Conservation (phyloP, 2,329 filamentous ascomycete genomes). For the Coniochaeta hoffmannii region DNA sequence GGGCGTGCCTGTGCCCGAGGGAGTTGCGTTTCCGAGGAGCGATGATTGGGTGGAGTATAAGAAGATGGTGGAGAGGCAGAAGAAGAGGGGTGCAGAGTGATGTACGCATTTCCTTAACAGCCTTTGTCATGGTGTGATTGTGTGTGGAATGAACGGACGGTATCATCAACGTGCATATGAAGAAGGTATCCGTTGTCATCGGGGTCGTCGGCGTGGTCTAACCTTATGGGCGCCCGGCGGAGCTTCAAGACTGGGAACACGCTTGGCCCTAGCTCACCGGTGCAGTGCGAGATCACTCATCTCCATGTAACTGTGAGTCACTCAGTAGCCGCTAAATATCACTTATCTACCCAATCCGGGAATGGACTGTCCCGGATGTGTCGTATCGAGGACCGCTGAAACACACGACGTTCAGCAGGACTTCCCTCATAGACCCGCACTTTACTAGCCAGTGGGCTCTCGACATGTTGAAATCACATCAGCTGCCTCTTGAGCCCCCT, state of each 20-base stretch:
- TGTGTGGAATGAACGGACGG: too few species aligned
- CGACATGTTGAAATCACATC: too few species aligned
- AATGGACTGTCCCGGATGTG: not conserved
- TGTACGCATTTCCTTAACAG: not conserved
- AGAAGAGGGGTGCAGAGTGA: not conserved
- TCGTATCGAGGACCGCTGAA: not conserved
- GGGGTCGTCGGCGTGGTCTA: too few species aligned
- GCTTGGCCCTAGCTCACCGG: not conserved
- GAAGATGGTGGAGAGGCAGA: slow-evolving; percentile 14
- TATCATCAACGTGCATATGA: too few species aligned
- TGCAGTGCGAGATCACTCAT: not conserved
- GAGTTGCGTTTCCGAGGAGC: slow-evolving; percentile 16
- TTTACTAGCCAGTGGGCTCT: too few species aligned
- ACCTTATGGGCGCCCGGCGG: too few species aligned
- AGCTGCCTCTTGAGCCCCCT: too few species aligned
- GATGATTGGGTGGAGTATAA: slow-evolving; percentile 24
- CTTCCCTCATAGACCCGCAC: not conserved
- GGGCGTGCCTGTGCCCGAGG: slow-evolving; percentile 13
- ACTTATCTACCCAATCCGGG: not conserved
- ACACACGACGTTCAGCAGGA: not conserved
- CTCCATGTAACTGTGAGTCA: not conserved
- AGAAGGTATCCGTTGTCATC: too few species aligned
- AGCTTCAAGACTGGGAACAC: not conserved
- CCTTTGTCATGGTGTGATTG: too few species aligned
- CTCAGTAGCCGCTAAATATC: not conserved